Percentiles rank a stretch among this genome's conserved stretches.
Evolutionary conservation across 1,284 basidiomycete genomes (phyloP).

Genomic region (Heterobasidion occidentale): DNA sequence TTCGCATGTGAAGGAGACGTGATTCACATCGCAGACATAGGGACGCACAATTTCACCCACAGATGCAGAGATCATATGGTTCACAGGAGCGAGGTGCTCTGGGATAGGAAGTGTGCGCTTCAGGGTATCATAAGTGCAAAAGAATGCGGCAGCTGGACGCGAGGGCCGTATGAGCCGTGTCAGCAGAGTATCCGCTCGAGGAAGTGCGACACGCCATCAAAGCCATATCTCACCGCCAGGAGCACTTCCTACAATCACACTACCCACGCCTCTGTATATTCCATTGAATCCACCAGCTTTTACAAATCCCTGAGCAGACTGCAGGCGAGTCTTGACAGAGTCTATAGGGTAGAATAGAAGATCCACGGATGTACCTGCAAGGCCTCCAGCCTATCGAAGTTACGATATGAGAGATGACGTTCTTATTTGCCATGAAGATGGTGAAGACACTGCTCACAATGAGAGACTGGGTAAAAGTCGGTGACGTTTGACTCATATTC

Average conservation of each 20-base stretch:
- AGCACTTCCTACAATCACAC: constrained; percentile 92
- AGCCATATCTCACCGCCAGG: constrained; percentile 69
- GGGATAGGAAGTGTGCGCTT: constrained; percentile 67
- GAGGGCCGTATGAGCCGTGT: neutral
- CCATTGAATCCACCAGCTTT: constrained; percentile 86
- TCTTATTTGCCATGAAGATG: neutral
- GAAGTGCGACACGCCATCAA: too few species aligned
- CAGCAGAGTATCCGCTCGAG: neutral
- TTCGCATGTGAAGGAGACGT: constrained; percentile 12
- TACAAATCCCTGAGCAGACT: constrained; percentile 83
- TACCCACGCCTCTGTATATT: constrained; percentile 92
- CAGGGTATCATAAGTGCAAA: constrained; percentile 88
- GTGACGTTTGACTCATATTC: constrained; percentile 11
- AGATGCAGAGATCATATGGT: constrained; percentile 79
- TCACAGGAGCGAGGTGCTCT: constrained; percentile 54
- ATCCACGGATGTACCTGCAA: constrained; percentile 88
- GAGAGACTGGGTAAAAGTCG: constrained; percentile 33
- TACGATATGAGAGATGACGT: neutral
- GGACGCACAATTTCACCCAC: constrained; percentile 72
- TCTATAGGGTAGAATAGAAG: constrained; percentile 96
- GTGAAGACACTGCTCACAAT: constrained; percentile 20
- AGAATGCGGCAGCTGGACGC: constrained; percentile 82
- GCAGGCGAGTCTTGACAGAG: constrained; percentile 92
- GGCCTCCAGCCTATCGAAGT: constrained; percentile 64
- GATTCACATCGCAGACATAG: neutral